phyloP scores from a whole-genome alignment of 2,329 filamentous ascomycete species.

The Fusarium verticillioides region DNA sequence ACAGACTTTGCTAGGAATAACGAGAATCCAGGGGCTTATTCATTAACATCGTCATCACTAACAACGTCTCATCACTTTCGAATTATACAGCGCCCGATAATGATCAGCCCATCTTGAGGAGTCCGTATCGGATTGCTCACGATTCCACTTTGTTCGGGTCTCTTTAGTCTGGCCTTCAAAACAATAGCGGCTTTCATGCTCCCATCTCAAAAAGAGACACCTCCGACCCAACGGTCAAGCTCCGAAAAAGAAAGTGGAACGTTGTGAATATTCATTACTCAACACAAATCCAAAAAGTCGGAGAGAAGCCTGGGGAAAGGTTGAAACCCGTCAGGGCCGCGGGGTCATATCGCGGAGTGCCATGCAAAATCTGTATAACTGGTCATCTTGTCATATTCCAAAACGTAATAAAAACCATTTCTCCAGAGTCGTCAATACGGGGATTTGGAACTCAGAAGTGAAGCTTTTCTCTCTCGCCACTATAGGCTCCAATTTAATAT shows the following conservation, averaged over 20 bases:
- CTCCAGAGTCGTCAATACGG: slow-evolving; percentile 16
- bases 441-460: slow-evolving; percentile 12
- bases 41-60: background rate
- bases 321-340: slow-evolving; percentile 15
- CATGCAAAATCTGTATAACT: background rate
- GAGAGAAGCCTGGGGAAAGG: slow-evolving; percentile 12
- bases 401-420: slow-evolving; percentile 35
- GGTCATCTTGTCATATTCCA: slow-evolving; percentile 15
- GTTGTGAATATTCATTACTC: slow-evolving; percentile 13
- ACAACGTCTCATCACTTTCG: background rate
- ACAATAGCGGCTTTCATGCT: background rate
- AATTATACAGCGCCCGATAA: background rate
- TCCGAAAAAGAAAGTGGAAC: background rate
- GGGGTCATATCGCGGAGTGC: slow-evolving; percentile 28
- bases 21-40: fast-evolving
- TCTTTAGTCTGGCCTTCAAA: background rate
- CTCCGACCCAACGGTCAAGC: background rate
- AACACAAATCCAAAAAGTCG: slow-evolving; percentile 14
- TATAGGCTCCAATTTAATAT: slow-evolving; percentile 23
- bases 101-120: background rate
- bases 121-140: too few relatives aligned
- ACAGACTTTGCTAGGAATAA: background rate
- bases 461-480: slow-evolving; percentile 20
- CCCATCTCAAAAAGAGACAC: background rate
- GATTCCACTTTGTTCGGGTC: background rate